Evolutionary conservation across 305 asterid genomes (phyloP).

Genomic region (Fraxinus ornus): DNA sequence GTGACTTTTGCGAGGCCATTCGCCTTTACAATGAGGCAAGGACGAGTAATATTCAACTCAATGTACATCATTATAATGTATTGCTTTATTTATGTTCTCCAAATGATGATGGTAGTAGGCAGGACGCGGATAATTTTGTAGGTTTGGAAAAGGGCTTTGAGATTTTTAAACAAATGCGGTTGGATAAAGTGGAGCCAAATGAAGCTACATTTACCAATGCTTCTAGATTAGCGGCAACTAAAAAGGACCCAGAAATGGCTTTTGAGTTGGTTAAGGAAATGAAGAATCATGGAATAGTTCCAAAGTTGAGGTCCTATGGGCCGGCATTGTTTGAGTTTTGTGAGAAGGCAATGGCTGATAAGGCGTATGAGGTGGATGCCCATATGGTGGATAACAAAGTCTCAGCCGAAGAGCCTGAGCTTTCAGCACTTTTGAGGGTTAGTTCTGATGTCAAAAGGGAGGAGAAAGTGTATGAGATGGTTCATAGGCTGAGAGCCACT

Average conservation of each 20-base stretch:
- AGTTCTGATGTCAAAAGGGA: constrained; percentile 54
- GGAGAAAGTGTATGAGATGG: constrained; percentile 72
- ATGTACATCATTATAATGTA: constrained; percentile 57
- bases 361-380: constrained; percentile 78
- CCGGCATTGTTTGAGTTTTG: constrained; percentile 86
- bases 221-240: constrained; percentile 87
- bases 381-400: constrained; percentile 74
- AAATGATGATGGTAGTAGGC: constrained; percentile 23
- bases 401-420: constrained; percentile 74
- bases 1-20: constrained; percentile 64
- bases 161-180: constrained; percentile 63
- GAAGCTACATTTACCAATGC: constrained; percentile 91
- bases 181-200: constrained; percentile 65
- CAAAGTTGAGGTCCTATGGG: constrained; percentile 85
- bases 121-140: constrained; percentile 21
- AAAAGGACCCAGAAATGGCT: constrained; percentile 79
- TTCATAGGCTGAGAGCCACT: constrained; percentile 78
- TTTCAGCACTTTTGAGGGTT: constrained; percentile 66
- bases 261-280: constrained; percentile 72
- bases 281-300: constrained; percentile 60
- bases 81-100: constrained; percentile 63
- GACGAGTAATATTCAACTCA: constrained; percentile 40
- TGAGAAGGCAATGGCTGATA: constrained; percentile 57
- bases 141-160: constrained; percentile 64
- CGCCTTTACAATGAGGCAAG: constrained; percentile 73